phyloP scores from a whole-genome alignment of 306 rosid species.

The Quercus engelmannii region DNA sequence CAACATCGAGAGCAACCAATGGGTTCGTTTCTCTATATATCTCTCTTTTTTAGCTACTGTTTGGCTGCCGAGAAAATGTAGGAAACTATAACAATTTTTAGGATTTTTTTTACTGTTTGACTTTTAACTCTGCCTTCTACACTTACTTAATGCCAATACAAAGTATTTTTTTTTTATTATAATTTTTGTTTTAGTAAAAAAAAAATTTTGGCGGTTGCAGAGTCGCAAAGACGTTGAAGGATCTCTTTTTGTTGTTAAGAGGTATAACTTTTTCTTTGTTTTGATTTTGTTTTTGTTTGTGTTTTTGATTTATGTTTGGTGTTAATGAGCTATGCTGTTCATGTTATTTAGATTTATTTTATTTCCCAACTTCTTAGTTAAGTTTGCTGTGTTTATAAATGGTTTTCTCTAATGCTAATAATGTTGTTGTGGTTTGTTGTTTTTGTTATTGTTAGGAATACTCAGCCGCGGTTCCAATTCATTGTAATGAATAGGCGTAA shows the following conservation, averaged over 20 bases:
- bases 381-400: neutral
- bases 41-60: neutral
- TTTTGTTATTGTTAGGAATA: conserved; percentile 42
- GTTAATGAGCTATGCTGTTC: neutral
- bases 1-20: conserved; percentile 75
- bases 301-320: neutral
- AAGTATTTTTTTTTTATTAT: neutral
- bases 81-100: neutral
- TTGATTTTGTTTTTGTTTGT: neutral
- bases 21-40: conserved; percentile 54
- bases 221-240: conserved; percentile 99
- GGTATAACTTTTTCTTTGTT: conserved; percentile 32
- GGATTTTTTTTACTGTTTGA: neutral
- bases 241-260: conserved; percentile 93
- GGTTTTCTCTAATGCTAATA: conserved; percentile 1
- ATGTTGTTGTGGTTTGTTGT: conserved; percentile 1
- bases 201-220: conserved; percentile 34
- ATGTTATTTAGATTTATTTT: neutral
- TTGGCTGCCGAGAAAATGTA: conserved; percentile 9
- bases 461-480: conserved; percentile 88
- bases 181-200: neutral
- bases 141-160: neutral
- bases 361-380: neutral
- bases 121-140: neutral
- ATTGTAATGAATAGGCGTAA: conserved; percentile 93